Evolutionary conservation across 148 eudicot species (phyloP).

Genomic region (Camellia lanceoleosa): DNA sequence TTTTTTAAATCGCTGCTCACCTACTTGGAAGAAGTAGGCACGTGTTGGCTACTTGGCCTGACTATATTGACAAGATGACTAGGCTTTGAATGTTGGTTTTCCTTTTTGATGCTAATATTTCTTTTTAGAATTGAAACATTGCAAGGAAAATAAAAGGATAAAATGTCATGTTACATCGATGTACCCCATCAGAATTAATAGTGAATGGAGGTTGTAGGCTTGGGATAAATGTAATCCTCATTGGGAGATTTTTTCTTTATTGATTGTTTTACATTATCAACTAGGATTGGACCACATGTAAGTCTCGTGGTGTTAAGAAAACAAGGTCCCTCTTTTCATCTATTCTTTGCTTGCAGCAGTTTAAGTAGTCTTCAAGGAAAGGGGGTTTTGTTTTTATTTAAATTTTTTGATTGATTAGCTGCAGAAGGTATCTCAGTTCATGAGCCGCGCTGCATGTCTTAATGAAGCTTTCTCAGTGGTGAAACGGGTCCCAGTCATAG

Average conservation of each 20-base stretch:
- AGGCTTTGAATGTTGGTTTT: too few species aligned
- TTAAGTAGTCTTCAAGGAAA: background rate
- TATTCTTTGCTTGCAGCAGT: background rate
- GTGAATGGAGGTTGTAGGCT: too few species aligned
- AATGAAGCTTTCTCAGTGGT: conserved; percentile 94
- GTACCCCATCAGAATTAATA: too few species aligned
- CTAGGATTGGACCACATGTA: background rate
- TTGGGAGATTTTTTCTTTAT: background rate
- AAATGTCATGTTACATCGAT: too few species aligned
- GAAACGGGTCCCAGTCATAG: conserved; percentile 67
- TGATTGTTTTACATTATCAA: background rate
- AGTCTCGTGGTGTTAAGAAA: background rate
- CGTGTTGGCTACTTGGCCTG: too few species aligned
- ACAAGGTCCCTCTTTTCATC: background rate
- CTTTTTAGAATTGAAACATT: too few species aligned
- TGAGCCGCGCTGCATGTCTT: conserved; percentile 75
- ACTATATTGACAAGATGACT: too few species aligned
- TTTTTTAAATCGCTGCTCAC: too few species aligned
- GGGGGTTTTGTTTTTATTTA: background rate
- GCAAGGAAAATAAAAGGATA: too few species aligned
- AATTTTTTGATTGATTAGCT: conserved; percentile 13
- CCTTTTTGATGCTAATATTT: too few species aligned
- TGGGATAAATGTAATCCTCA: background rate
- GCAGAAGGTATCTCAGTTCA: conserved; percentile 94
- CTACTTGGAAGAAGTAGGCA: too few species aligned